Conservation (phyloP, 805 yeast genomes). For the Metschnikowia gelsemii region DNA sequence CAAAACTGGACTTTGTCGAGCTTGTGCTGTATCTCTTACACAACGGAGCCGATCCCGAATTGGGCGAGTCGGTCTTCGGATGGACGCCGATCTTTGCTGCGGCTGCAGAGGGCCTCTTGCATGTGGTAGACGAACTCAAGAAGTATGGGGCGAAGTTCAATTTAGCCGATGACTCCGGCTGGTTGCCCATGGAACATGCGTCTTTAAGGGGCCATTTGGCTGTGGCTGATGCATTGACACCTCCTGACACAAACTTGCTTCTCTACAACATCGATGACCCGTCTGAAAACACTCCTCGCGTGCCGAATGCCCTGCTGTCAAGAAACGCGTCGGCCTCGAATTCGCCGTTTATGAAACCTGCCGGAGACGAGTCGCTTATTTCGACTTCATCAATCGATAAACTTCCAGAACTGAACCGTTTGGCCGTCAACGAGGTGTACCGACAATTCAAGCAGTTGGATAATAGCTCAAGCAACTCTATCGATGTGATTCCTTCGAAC, state of each 20-base stretch:
- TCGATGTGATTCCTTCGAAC: slow-evolving; percentile 12
- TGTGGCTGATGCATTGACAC: slow-evolving; percentile 62
- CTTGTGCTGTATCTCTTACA: slow-evolving; percentile 56
- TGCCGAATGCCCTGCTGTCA: slow-evolving; percentile 20
- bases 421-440: slow-evolving; percentile 37
- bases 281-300: slow-evolving; percentile 28
- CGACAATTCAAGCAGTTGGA: slow-evolving; percentile 36
- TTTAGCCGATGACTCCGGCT: slow-evolving; percentile 77
- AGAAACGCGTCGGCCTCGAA: slow-evolving; percentile 14
- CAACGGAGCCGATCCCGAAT: slow-evolving; percentile 68
- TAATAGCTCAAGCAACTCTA: slow-evolving; percentile 23
- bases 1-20: slow-evolving; percentile 56
- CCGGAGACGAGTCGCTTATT: slow-evolving; percentile 19
- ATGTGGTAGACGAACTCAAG: slow-evolving; percentile 56
- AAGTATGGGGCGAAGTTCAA: slow-evolving; percentile 53
- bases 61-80: slow-evolving; percentile 75
- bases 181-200: slow-evolving; percentile 98
- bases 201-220: slow-evolving; percentile 81
- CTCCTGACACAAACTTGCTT: slow-evolving; percentile 37
- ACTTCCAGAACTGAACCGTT: slow-evolving; percentile 34
- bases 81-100: slow-evolving; percentile 95
- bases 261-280: slow-evolving; percentile 38
- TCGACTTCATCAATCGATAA: slow-evolving; percentile 38
- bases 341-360: slow-evolving; percentile 19
- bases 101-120: slow-evolving; percentile 75